phyloP scores from a whole-genome alignment of 2,329 filamentous ascomycete genomes.

The Mollisiaceae sp. region DNA sequence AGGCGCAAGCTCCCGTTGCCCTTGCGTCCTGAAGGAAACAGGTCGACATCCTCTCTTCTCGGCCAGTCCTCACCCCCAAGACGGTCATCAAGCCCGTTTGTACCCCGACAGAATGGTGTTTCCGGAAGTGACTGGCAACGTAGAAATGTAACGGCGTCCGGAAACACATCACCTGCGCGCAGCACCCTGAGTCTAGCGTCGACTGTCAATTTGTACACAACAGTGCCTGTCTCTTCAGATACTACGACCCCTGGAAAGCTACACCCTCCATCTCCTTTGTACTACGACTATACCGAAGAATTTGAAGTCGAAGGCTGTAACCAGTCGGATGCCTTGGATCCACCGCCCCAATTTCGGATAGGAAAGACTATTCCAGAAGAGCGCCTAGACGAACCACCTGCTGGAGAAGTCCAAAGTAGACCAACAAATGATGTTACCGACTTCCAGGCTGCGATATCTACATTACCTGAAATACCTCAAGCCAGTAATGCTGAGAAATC shows the following conservation, averaged over 20 bases:
- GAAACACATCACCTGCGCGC: conserved; percentile 40
- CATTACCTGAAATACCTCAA: not conserved
- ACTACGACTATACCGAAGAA: conserved; percentile 45
- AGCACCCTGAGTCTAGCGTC: conserved; percentile 41
- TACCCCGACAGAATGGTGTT: conserved; percentile 27
- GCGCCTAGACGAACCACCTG: conserved; percentile 27
- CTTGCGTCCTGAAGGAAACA: conserved; percentile 38
- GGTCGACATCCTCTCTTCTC: conserved; percentile 38
- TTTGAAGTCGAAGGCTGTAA: conserved; percentile 39
- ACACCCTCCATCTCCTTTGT: conserved; percentile 38
- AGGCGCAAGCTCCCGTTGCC: conserved; percentile 36
- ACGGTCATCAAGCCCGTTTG: conserved; percentile 36
- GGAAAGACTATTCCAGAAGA: conserved; percentile 41
- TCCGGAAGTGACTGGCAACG: conserved; percentile 32
- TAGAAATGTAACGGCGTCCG: conserved; percentile 31
- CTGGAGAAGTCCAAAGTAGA: not conserved
- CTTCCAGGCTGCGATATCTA: not conserved
- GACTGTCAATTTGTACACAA: conserved; percentile 36
- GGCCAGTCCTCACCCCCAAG: conserved; percentile 37
- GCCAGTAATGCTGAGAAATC: not conserved
- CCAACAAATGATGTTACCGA: not conserved
- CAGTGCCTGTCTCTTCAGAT: conserved; percentile 29
- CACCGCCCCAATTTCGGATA: conserved; percentile 38
- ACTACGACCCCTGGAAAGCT: conserved; percentile 38
- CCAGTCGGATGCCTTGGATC: conserved; percentile 28